Conservation (phyloP, 2,329 filamentous ascomycete genomes). For the Arthrobotrys pseudoclavata region DNA sequence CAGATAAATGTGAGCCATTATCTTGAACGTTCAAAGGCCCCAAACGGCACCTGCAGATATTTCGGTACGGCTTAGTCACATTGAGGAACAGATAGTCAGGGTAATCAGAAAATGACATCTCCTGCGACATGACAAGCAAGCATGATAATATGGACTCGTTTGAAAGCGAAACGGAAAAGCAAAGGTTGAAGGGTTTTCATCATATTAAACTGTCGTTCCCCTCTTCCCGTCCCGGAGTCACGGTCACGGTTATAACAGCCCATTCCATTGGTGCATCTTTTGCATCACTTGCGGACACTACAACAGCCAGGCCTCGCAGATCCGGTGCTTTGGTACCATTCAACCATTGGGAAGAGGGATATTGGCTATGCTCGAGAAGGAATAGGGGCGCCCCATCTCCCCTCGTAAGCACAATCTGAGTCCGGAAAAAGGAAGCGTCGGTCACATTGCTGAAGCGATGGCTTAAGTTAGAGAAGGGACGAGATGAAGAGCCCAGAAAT, state of each 20-base stretch:
- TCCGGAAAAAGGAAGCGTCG: conserved; percentile 59
- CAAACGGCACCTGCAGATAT: conserved; percentile 51
- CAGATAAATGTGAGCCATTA: conserved; percentile 56
- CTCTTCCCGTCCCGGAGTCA: conserved; percentile 56
- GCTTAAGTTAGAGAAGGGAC: conserved; percentile 35
- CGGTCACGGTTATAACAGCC: conserved; percentile 43
- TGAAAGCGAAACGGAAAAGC: conserved; percentile 30
- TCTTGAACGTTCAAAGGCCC: conserved; percentile 19
- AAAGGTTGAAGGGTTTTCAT: conserved; percentile 36
- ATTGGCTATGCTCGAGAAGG: conserved; percentile 27
- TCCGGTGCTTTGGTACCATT: conserved; percentile 40
- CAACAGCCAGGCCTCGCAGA: conserved; percentile 38
- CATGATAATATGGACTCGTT: not conserved
- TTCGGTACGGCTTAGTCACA: conserved; percentile 32
- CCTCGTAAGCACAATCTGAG: conserved; percentile 28
- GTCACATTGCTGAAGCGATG: conserved; percentile 51
- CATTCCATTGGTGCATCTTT: conserved; percentile 59
- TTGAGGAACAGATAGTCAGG: conserved; percentile 21
- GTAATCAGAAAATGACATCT: not conserved
- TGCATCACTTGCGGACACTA: conserved; percentile 29
- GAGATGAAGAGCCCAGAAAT: conserved; percentile 12
- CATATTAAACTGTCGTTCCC: conserved; percentile 36
- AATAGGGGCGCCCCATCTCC: conserved; percentile 48
- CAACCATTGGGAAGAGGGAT: conserved; percentile 23
- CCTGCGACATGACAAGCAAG: conserved; percentile 13